Percentiles rank a stretch among this genome's conserved stretches.
These are phyloP conservation scores for Phytophthora hybrid DNA, from an alignment of 352 stramenopile species.

Conservation along the genomic window DNA sequence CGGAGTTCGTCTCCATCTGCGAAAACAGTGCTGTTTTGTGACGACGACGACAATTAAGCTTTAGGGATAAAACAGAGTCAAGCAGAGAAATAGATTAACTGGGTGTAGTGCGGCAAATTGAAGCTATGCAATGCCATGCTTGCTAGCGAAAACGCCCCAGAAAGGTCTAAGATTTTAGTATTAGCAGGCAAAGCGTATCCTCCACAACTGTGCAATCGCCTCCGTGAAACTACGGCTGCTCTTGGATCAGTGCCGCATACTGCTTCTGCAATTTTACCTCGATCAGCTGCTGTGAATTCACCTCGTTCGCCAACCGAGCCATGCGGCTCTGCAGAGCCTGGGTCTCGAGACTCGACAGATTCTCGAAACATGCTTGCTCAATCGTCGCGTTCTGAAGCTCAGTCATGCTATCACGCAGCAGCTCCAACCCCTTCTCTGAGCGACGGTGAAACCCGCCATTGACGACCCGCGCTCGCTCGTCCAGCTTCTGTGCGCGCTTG, in stretches of 20 bases:
- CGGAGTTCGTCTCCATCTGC: slow-evolving; percentile 45
- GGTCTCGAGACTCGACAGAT: slow-evolving; percentile 62
- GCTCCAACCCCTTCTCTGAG: slow-evolving; percentile 44
- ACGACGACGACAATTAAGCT: slow-evolving; percentile 35
- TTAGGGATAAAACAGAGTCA: not conserved
- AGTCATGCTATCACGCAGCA: slow-evolving; percentile 47
- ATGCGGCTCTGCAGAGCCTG: slow-evolving; percentile 72
- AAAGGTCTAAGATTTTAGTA: not conserved
- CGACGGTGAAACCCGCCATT: slow-evolving; percentile 70
- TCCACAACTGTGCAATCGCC: not conserved
- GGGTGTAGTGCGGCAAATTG: not conserved
- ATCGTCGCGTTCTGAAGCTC: slow-evolving; percentile 69
- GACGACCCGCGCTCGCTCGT: slow-evolving; percentile 70
- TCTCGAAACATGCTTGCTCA: slow-evolving; percentile 74
- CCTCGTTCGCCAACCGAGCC: slow-evolving; percentile 67
- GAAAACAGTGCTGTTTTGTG: slow-evolving; percentile 58
- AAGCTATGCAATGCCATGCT: not conserved
- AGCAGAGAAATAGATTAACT: not conserved
- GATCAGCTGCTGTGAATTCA: slow-evolving; percentile 78
- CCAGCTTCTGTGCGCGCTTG: slow-evolving; percentile 80
- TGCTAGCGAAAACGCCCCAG: not conserved
- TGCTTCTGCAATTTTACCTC: slow-evolving; percentile 86
- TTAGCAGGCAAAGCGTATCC: not conserved
- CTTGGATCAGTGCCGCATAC: slow-evolving; percentile 61
- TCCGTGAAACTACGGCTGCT: slow-evolving; percentile 28